Base-by-base conservation (phyloP, 2,329 filamentous ascomycete species). In the Zymoseptoria tritici region DNA sequence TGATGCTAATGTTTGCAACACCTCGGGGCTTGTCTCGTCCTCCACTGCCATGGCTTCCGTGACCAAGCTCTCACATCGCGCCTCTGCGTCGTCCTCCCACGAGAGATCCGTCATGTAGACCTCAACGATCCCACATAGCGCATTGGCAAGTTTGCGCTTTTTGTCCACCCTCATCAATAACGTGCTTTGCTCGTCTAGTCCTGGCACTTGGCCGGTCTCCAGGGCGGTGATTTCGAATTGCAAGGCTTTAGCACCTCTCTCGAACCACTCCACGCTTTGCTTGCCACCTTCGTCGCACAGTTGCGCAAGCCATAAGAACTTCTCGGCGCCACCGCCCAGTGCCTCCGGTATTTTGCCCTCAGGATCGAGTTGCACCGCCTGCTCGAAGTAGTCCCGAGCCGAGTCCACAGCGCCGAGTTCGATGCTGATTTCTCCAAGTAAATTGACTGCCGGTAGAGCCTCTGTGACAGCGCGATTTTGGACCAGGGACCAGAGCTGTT, bases 221-320 rank as follows among this genome's bases (percentile, higher is more conserved):
- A 93, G 75, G 13, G 76, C 76, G 67, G 85, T 83, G 64, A 96
- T 87, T 73, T 88, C 86, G 64, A 80, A 78, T 70, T 90, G 83
- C 70, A 99, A 79, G 56, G 88, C 85, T 49, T 81, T 79, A 0
- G 89, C 88, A 11, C 92, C 90, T 66, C 80, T 81, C 67, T 85
- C 81, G 64, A 84, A 86, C 82, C 83, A 85, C 55, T 73, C 70
- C 53, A 86, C 82, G 65, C 83, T 85, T 66, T 84, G 81, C 57
- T 76, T 74, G 11, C 84, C 84, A 56, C 84, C 84, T 62, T 83
- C 78, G 66, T 85, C 83, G 64, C 81, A 94, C 69, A 99, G 81
- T 76, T 99, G 94, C 64, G 94, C 94, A 60, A 99, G 80, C 84
- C 92, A 96, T 54, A 97, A 77, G 71, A 97, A 97, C 77, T 97